Percentiles rank a stretch among this genome's conserved stretches.
Conservation (phyloP, 2,329 filamentous ascomycete species). For the Myriangium duriaei region DNA sequence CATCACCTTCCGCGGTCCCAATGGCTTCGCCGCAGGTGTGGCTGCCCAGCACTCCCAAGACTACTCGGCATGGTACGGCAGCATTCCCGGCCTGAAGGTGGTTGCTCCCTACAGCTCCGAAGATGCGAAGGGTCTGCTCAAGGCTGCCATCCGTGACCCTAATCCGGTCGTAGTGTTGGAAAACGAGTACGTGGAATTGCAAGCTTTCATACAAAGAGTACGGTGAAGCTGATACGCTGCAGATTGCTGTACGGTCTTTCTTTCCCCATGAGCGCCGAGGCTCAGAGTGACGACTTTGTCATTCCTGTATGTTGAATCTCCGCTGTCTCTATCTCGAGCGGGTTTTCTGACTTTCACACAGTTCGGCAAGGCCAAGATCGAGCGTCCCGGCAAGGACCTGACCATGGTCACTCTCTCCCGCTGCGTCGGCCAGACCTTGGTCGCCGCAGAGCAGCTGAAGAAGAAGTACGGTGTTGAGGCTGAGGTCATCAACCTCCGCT, state of each 20-base stretch:
- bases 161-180: slow-evolving; percentile 74
- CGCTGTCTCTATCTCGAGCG: slow-evolving; percentile 4
- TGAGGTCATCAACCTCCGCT: slow-evolving; percentile 96
- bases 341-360: slow-evolving; percentile 14
- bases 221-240: slow-evolving; percentile 19
- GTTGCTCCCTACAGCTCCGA: slow-evolving; percentile 92
- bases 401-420: slow-evolving; percentile 92
- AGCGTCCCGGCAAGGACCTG: slow-evolving; percentile 88
- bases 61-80: slow-evolving; percentile 97
- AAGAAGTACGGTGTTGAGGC: slow-evolving; percentile 91
- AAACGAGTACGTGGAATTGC: slow-evolving; percentile 32
- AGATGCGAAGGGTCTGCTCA: slow-evolving; percentile 94
- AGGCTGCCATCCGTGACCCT: slow-evolving; percentile 94
- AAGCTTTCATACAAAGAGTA: neutral
- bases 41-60: slow-evolving; percentile 98
- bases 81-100: slow-evolving; percentile 94
- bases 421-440: slow-evolving; percentile 83
- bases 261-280: slow-evolving; percentile 96
- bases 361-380: slow-evolving; percentile 98
- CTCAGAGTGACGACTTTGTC: slow-evolving; percentile 93
- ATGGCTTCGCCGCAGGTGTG: slow-evolving; percentile 93
- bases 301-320: slow-evolving; percentile 45
- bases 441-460: slow-evolving; percentile 83
- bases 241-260: slow-evolving; percentile 75
- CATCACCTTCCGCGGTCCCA: slow-evolving; percentile 98